Conservation (phyloP, 2,329 filamentous ascomycete genomes). For the Ceratocystis smalleyi region DNA sequence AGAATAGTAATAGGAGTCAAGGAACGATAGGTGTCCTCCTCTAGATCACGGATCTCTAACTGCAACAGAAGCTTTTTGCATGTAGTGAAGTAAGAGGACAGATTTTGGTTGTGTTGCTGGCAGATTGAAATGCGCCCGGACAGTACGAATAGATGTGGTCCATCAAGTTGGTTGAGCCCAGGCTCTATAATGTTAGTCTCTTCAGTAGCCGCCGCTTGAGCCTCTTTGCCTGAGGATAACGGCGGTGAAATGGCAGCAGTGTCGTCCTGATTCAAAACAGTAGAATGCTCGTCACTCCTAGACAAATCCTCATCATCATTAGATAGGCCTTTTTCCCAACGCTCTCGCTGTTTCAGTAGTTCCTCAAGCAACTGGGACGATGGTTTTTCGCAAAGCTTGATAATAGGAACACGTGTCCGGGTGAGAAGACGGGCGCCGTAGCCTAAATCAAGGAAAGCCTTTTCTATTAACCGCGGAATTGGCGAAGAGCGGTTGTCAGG, state of each 20-base stretch:
- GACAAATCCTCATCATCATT: slow-evolving; percentile 3
- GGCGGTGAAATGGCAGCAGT: not conserved
- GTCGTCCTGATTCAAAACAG: not conserved
- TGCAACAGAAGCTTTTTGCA: slow-evolving; percentile 14
- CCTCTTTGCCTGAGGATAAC: not conserved
- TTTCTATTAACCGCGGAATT: slow-evolving; percentile 62
- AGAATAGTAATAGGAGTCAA: not conserved
- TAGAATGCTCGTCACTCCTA: not conserved
- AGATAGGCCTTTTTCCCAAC: slow-evolving; percentile 48
- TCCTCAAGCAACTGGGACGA: slow-evolving; percentile 42
- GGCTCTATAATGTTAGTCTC: not conserved
- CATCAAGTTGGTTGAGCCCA: not conserved
- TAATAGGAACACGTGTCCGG: slow-evolving; percentile 68
- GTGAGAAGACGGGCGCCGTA: slow-evolving; percentile 64
- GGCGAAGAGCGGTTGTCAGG: slow-evolving; percentile 40
- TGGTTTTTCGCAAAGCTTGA: slow-evolving; percentile 69
- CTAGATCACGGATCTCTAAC: slow-evolving; percentile 7
- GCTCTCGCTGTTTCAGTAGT: slow-evolving; percentile 48
- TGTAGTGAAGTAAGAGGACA: slow-evolving; percentile 15
- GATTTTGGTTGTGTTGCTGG: slow-evolving; percentile 11
- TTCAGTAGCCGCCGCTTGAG: not conserved
- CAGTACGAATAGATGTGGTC: not conserved
- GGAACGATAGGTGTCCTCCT: not conserved
- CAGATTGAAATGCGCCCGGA: slow-evolving; percentile 8
- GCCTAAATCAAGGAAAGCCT: slow-evolving; percentile 53